Conservation (phyloP, 1,284 basidiomycete genomes). For the Cystobasidium sp. region DNA sequence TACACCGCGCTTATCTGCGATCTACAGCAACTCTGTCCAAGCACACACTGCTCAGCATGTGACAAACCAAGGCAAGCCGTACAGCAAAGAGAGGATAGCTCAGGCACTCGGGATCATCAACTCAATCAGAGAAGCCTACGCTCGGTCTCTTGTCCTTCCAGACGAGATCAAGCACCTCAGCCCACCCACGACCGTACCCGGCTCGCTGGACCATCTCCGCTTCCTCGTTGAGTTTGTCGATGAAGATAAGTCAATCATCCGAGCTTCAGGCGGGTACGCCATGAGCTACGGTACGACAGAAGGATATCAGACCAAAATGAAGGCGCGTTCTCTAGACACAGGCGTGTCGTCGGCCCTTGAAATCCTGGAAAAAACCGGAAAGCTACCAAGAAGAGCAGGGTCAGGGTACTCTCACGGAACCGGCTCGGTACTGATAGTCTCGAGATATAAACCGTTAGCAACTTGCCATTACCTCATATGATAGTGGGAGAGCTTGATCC, state of each 20-base stretch:
- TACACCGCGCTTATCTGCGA: background rate
- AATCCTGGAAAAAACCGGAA: too few species aligned
- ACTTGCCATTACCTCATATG: too few species aligned
- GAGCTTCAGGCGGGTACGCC: too few species aligned
- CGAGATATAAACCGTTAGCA: too few species aligned
- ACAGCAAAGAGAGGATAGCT: background rate
- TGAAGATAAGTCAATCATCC: background rate
- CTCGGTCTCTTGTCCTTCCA: background rate
- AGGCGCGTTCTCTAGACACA: too few species aligned
- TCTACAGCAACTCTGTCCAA: background rate
- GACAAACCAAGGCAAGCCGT: background rate
- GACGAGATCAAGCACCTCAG: background rate
- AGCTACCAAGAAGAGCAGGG: too few species aligned
- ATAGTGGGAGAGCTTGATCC: too few species aligned
- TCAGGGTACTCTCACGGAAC: too few species aligned
- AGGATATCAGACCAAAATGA: too few species aligned
- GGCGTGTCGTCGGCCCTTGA: too few species aligned
- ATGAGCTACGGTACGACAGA: too few species aligned
- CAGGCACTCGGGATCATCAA: slow-evolving; percentile 2
- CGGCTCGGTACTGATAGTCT: too few species aligned
- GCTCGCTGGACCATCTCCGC: background rate
- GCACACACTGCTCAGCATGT: background rate
- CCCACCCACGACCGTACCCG: background rate
- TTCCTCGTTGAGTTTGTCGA: background rate
- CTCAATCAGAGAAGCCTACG: background rate